Evolutionary conservation across 805 yeast genomes (phyloP).

Genomic region (Nakazawaea pomicola): DNA sequence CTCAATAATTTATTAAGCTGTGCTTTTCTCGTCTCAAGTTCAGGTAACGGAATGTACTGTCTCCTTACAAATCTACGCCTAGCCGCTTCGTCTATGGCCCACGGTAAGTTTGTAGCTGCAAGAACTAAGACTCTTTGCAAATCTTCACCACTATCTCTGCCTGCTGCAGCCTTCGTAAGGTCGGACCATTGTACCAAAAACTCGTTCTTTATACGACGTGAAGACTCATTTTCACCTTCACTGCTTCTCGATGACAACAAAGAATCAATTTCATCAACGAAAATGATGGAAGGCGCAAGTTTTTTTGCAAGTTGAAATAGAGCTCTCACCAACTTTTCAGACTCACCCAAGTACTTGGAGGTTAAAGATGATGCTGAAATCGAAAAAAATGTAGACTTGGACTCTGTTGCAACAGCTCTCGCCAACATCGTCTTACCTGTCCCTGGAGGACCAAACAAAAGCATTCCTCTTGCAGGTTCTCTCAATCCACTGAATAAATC

Average conservation of each 20-base stretch:
- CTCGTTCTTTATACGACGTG: slow-evolving; percentile 87
- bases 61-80: slow-evolving; percentile 87
- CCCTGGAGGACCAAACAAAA: slow-evolving; percentile 97
- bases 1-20: slow-evolving; percentile 66
- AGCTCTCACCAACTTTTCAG: slow-evolving; percentile 89
- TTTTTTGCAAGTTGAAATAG: slow-evolving; percentile 79
- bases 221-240: slow-evolving; percentile 76
- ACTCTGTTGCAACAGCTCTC: slow-evolving; percentile 93
- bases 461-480: slow-evolving; percentile 96
- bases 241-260: slow-evolving; percentile 70
- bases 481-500: slow-evolving; percentile 86
- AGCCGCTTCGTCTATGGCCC: slow-evolving; percentile 98
- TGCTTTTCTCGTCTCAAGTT: slow-evolving; percentile 67
- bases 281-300: slow-evolving; percentile 87
- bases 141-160: slow-evolving; percentile 48
- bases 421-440: slow-evolving; percentile 98
- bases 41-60: slow-evolving; percentile 93
- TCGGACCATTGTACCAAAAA: slow-evolving; percentile 95
- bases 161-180: slow-evolving; percentile 81
- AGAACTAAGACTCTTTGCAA: slow-evolving; percentile 75
- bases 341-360: slow-evolving; percentile 85
- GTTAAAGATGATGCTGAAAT: slow-evolving; percentile 88
- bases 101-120: slow-evolving; percentile 94
- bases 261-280: slow-evolving; percentile 95
- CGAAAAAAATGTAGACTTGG: slow-evolving; percentile 86